Base-by-base conservation (phyloP, 805 yeast genomes). In the Geotrichum ghanense region DNA sequence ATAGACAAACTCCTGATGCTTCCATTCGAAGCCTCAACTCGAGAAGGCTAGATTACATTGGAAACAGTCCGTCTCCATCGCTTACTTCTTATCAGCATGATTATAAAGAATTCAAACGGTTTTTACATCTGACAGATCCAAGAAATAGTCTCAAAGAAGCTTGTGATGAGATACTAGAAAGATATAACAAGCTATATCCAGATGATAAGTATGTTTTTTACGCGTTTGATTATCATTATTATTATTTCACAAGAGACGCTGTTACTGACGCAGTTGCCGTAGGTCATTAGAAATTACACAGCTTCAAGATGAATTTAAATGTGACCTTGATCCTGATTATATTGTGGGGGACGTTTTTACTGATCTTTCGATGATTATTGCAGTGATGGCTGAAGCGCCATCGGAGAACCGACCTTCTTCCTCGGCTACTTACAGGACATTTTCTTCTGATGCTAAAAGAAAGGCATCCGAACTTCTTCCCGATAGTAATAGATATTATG, bases 291-390 rank as follows among this genome's bases (percentile, higher is more conserved):
- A 31, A 31, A 74, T 85, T 37, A 64, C 71, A n/a, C 73, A 75
- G 44, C 62, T 85, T 3, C 94, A 84, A 57, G 90, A 84, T 60
- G 62, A 61, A 39, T 73, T 76, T 49, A 73, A 72, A 48, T 83
- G 89, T 53, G 95, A 85, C 58, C 64, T 85, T 48, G 95, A 85
- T 60, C 89, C 89, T 0, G 95, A 83, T 50, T 84, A 79, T 52
- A 50, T 62, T 2, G 81, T 79, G 0, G 72, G 72, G 7, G 85
- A 83, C 54, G 79, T 83, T 3, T 83, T 85, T 55, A 76, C 70
- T 45, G 61, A 64, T 12, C 70, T 66, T 48, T 73, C 70, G 48
- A 62, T 70, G 3, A 72, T 77, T 6, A n/a, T 22, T 16, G 37
- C 44, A 5, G 34, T 49, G 7, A 21, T 27, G 3, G 48, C 48